These are phyloP conservation scores for Mucor piriformis DNA, from an alignment of 371 early-diverging fungal genomes.

Conservation along the genomic window DNA sequence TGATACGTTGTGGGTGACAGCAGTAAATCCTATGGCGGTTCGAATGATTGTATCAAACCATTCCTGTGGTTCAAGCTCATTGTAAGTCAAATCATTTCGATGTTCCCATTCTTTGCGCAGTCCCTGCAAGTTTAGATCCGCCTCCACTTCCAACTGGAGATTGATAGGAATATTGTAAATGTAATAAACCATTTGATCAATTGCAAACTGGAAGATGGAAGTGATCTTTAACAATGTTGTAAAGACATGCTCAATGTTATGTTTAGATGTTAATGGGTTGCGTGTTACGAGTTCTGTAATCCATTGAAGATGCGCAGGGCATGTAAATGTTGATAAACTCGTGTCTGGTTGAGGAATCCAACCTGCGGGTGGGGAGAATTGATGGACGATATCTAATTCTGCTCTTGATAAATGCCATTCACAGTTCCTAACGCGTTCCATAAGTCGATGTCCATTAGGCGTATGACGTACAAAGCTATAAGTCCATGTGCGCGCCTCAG, in stretches of 20 bases:
- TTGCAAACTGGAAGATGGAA: conserved; percentile 40
- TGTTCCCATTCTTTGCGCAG: conserved; percentile 14
- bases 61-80: neutral
- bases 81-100: neutral
- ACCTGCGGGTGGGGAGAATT: conserved; percentile 2
- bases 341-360: neutral
- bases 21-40: conserved; percentile 1
- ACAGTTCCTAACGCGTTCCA: conserved; percentile 39
- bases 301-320: conserved; percentile 4
- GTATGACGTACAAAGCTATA: conserved; percentile 22
- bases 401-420: conserved; percentile 30
- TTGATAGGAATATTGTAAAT: conserved; percentile 37
- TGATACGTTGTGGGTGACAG: neutral
- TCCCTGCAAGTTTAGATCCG: conserved; percentile 30
- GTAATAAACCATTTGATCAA: conserved; percentile 46
- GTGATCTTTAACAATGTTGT: conserved; percentile 26
- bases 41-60: neutral
- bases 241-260: conserved; percentile 2
- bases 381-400: conserved; percentile 5
- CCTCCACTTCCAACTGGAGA: conserved; percentile 40
- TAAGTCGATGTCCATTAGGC: conserved; percentile 8
- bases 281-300: neutral
- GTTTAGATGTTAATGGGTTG: neutral
- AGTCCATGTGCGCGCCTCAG: conserved; percentile 20
- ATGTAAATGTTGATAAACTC: neutral